Evolutionary conservation across 2,329 filamentous ascomycete genomes (phyloP), one percentile per base, ranked within the genome.

Genomic region (Aureobasidium sp.): DNA sequence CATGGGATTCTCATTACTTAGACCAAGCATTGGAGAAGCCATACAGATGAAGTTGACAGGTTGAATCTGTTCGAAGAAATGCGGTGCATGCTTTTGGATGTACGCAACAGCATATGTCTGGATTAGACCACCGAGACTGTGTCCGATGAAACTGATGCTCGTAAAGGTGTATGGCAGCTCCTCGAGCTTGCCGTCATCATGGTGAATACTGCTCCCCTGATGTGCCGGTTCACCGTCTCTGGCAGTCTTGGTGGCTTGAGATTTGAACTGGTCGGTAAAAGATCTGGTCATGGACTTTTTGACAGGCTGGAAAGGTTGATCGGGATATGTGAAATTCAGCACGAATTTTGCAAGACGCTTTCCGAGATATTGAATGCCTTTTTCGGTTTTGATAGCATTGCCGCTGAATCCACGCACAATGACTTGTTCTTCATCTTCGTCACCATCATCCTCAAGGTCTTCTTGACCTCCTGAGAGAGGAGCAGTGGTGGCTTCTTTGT

Each of bases 71-170:
- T 90, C 79, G 62, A 97, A 97, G 67, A 97, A 97, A 8, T 84
- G 74, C 1, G 91, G 91, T 0, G 89, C 95, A 67, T 97, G 90
- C 66, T 96, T 96, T 62, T 96, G 87, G 40, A 97, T 95, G 66
- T 97, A 97, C 7, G 90, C 91, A 55, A 97, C 84, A 2, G 91
- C 91, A 66, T 97, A 97, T 0, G 87, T 95, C 68, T 97, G 91
- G 14, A 95, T 79, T 16, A 95, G 74, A 0, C 91, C 91, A 24
- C 91, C 91, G 0, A 97, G 79, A 0, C 90, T 96, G 70, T 97
- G 91, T 0, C 84, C 90, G 54, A 97, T 80, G 65, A 97, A 95
- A 64, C 90, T 96, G 67, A 97, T 96, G 66, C 90, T 95, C 10
- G 90, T 93, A 63, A 95, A 89, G 60, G 83, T 84, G 68, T 94